phyloP scores from a whole-genome alignment of 805 yeast species.

The Zygosaccharomyces kombuchaensis region DNA sequence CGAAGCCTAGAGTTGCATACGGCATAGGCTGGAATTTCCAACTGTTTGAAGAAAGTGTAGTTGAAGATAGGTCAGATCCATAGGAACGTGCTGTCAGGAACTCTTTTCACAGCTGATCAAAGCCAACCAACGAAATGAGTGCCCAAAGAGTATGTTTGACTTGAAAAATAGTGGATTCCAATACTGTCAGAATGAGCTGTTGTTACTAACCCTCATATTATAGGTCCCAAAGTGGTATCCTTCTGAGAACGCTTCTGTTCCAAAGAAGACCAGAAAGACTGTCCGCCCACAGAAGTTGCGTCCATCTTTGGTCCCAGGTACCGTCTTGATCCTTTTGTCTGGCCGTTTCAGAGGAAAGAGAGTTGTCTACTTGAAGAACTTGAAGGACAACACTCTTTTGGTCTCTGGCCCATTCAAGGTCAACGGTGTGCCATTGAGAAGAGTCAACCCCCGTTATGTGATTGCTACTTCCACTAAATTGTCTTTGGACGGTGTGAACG shows the following conservation, averaged over 20 bases:
- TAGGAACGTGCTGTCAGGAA: background rate
- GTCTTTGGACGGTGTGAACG: slow-evolving; percentile 72
- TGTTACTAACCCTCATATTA: slow-evolving; percentile 19
- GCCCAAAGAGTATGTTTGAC: slow-evolving; percentile 33
- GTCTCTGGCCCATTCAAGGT: slow-evolving; percentile 99
- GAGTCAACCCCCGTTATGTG: slow-evolving; percentile 98
- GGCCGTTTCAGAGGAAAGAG: slow-evolving; percentile 99
- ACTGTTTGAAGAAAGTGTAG: slow-evolving; percentile 6
- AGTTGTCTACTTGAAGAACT: slow-evolving; percentile 94
- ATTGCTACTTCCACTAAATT: slow-evolving; percentile 97
- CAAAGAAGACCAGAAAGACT: slow-evolving; percentile 87
- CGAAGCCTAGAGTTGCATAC: background rate
- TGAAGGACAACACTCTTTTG: slow-evolving; percentile 96
- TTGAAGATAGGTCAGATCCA: background rate
- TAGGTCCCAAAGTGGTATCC: slow-evolving; percentile 91
- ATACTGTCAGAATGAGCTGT: background rate
- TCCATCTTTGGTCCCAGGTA: slow-evolving; percentile 94
- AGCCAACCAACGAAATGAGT: slow-evolving; percentile 33
- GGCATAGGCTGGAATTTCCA: slow-evolving; percentile 4
- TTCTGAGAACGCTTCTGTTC: slow-evolving; percentile 83
- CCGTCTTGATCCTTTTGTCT: slow-evolving; percentile 94
- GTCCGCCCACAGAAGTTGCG: slow-evolving; percentile 92
- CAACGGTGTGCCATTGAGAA: slow-evolving; percentile 99
- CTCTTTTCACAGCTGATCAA: slow-evolving; percentile 13
- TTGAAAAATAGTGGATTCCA: background rate